Base-by-base conservation (phyloP, 1,139 yeast species). In the Kazachstania sp. region DNA sequence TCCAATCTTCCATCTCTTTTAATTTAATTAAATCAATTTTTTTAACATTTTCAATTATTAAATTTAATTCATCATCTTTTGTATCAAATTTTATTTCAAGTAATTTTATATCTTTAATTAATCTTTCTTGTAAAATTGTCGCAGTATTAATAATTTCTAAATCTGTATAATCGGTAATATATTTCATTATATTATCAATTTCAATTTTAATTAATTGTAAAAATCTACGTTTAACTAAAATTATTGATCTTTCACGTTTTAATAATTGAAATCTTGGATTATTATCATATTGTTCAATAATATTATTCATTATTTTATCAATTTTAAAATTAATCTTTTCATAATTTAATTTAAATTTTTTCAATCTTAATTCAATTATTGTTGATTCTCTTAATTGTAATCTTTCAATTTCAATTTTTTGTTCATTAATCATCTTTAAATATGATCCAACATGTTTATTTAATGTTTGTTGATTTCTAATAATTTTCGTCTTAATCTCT, bases 401-500 rank as follows among this genome's bases (percentile, higher is more conserved):
- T 50, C 81, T 85, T 43, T 81, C 86, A 49, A 88, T 86, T 63
- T 86, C 92, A 49, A 74, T 77, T 54, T 81, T 80, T 58, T 86
- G 95, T 56, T 85, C 90, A 2, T 90, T 80, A 37, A 88, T 87
- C 82, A 86, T 83, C 65, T 84, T 83, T 59, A 86, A 69, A 61
- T 88, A 88, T 1, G 94, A 83, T 0, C 95, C 90, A 40, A 90
- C 95, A 66, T 88, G 96, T 42, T 95, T 73, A 61, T 83, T 87
- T 49, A 88, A 72, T 51, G 80, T 83, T 51, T 81, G 88, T 54
- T 80, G 83, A 59, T 88, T 90, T 53, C 95, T 69, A 3, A 78
- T 73, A 2, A 85, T 72, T 59, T 86, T 86, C 0, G 96, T 90
- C 61, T 86, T 86, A 57, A 90, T 90, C 56, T 85, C 90, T 59